Base-by-base conservation (phyloP, 371 early-diverging fungal species). In the Mucor plumbeus region DNA sequence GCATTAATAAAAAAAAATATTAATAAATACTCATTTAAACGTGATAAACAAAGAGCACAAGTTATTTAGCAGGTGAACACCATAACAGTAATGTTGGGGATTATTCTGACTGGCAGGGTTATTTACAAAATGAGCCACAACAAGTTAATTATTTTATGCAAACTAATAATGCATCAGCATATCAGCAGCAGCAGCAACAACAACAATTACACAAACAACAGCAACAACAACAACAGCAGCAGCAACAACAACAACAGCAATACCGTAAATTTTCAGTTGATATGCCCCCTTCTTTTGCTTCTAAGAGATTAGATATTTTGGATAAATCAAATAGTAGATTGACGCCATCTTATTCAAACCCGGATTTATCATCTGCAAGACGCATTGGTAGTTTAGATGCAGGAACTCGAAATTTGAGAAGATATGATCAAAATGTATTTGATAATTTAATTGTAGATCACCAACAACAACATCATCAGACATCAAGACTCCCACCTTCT, bases 341-440 rank as follows among this genome's bases (percentile, higher is more conserved):
- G 26, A 68, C 80, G 38, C 77, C 80, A 40, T 80, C 80, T 17
- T 77, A 80, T 56, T 80, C 80, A 31, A 77, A 77, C 55, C 78
- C 80, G 43, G 80, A 79, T 62, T 66, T 65, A 21, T 68, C 79
- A 35, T 59, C 77, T 44, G 75, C 74, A 56, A 67, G 73, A 39
- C 72, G 75, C 14, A 44, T 70, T 39, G 67, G 69, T 41, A 74
- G 72, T 61, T 33, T 74, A 40, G 74, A 74, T 47, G 36, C 67
- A 56, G 67, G 67, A 4, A 60, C 47, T 6, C 64, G 66, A 35
- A 43, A 72, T 40, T 36, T 40, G 13, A 21, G 65, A 60, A 26
- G 48, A 55, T 56, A 58, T 34, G 53, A 58, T 41, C 50, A 35
- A 50, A 58, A 36, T 34, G 63, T 39, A 19, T 40, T 63, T 39